These are phyloP conservation scores for Pyricularia sp. DNA, from an alignment of 2,329 filamentous ascomycete genomes.

Conservation along the genomic window DNA sequence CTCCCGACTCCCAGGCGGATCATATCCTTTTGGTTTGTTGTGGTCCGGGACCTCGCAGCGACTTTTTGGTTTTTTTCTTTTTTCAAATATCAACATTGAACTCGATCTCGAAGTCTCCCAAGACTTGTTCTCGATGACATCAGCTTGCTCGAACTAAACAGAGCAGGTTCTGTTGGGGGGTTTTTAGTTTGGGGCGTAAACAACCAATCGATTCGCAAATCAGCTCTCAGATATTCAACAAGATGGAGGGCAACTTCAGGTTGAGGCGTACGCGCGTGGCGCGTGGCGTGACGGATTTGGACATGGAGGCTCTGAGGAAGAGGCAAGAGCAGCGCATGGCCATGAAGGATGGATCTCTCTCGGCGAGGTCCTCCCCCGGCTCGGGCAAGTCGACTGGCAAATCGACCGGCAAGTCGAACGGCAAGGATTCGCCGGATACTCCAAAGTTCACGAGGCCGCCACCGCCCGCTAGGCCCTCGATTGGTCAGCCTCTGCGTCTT, in stretches of 20 bases:
- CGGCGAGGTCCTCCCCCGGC: not conserved
- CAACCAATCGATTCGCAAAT: not conserved
- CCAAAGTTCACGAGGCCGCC: not conserved
- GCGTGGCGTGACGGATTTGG: not conserved
- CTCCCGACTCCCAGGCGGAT: not conserved
- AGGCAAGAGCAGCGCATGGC: not conserved
- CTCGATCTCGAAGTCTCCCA: not conserved
- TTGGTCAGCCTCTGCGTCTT: not conserved
- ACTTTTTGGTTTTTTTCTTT: not conserved
- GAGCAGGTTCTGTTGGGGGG: not conserved
- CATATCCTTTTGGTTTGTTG: not conserved
- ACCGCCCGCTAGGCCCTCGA: not conserved
- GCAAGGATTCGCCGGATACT: not conserved
- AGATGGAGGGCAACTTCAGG: conserved; percentile 1
- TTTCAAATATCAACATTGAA: not conserved
- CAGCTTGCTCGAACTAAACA: not conserved
- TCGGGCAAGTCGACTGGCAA: not conserved
- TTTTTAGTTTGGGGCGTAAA: not conserved
- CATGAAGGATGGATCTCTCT: no score
- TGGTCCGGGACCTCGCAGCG: not conserved
- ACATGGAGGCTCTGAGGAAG: not conserved
- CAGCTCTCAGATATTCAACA: not conserved
- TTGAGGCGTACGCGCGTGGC: not conserved
- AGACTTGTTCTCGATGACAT: not conserved
- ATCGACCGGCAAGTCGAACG: not conserved